Percentiles rank a stretch among this genome's conserved stretches.
These are phyloP conservation scores for Paraurostyla sp. DNA, from an alignment of 73 alveolate species.

Conservation along the genomic window DNA sequence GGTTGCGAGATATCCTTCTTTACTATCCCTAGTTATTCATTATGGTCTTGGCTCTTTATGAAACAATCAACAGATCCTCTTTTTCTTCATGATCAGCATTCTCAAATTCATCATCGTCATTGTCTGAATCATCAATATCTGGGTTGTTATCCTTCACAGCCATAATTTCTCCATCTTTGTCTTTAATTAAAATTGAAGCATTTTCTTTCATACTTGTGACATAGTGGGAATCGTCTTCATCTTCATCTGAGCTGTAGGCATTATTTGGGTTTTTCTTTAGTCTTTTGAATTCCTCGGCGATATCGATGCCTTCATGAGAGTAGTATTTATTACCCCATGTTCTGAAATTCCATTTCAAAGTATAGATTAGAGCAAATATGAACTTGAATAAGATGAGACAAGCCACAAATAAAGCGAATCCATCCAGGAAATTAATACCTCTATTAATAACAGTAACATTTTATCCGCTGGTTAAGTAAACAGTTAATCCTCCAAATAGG, in stretches of 20 bases:
- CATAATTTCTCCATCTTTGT: neutral
- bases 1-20: too few species aligned
- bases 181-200: neutral
- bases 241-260: conserved; percentile 38
- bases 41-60: neutral
- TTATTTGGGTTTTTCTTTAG: neutral
- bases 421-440: conserved; percentile 10
- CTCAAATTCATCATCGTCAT: conserved; percentile 50
- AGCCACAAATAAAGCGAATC: conserved; percentile 46
- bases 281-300: conserved; percentile 5
- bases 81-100: conserved; percentile 47
- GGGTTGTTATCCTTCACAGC: neutral
- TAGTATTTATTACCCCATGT: conserved; percentile 6
- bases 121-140: conserved; percentile 46
- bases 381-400: conserved; percentile 33
- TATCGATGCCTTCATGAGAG: neutral
- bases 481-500: conserved; percentile 33
- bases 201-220: neutral
- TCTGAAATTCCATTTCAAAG: conserved; percentile 46
- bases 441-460: neutral
- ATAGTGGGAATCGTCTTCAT: neutral
- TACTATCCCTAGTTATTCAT: too few species aligned
- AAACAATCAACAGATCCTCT: neutral
- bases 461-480: neutral
- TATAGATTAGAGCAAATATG: conserved; percentile 20